Base-by-base conservation (phyloP, 177 flowering plant genomes). In the Telopea speciosissima region DNA sequence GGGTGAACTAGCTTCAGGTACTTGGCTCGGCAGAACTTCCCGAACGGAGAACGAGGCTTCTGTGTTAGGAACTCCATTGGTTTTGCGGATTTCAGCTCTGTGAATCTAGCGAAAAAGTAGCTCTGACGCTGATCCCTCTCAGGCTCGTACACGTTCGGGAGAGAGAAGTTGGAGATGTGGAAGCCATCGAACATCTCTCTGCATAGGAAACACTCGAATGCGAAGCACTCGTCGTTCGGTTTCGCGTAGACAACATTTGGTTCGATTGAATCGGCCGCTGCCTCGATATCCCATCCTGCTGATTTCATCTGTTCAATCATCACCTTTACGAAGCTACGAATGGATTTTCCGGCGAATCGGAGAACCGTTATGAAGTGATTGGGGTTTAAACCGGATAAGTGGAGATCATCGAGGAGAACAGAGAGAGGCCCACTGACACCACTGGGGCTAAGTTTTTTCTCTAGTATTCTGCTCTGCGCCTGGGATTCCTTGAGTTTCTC, bases 241-340 rank as follows among this genome's bases (percentile, higher is more conserved):
- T 81, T 82, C 5, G 73, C 24, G 25, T 80, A 87, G 12, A 42
- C 65, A 0, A 81, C 74, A 19, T 65, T 75, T 0, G 88, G 82
- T 13, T 81, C 84, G 12, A 89, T 77, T 9, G 86, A 76, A 19
- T 73, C 62, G 0, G 86, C 86, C 0, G 96, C 97, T 0, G 79
- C 76, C 23, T 76, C 81, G 17, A 94, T 78, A 76, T 90, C 89
- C 97, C 99, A 94, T 2, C 81, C 72, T 0, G 92, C 87, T 0
- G 82, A 73, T 62, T 80, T 90, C 99, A 94, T 94, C 67, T 88
- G 91, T 10, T 74, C 72, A 22, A 85, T 76, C 87, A 94, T 72
- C 11, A 82, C 9, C 73, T 83, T 88, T 70, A 86, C 90, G 70
- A 94, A 92, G 56, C 78, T 79, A 5, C 89, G 68, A 0, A 88